Evolutionary conservation across 2,329 filamentous ascomycete species (phyloP), one percentile per base, ranked within the genome.

Genomic region (Cordyceps javanica): DNA sequence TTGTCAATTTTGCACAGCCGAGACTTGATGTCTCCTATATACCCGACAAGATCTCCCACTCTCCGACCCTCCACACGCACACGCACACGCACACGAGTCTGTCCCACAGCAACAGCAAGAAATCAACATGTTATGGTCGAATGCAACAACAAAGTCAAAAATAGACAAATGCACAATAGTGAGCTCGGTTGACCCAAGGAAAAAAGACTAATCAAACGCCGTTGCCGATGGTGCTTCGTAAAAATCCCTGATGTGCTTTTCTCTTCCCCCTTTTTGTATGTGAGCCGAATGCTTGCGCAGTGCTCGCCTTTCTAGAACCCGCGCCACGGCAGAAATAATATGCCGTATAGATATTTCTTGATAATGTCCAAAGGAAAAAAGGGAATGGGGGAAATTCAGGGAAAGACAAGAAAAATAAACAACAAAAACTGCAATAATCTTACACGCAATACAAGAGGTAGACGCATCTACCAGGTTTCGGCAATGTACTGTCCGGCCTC

Each of bases 401-500:
- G n/a, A 41, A 23, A 42, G 16, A 13, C 50, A 41, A 50, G 10
- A 36, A 26, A 21, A n/a, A n/a, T n/a, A n/a, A n/a, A n/a, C n/a
- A n/a, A n/a, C 3, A 21, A 51, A 48, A 26, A 13, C 23, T 21
- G 28, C 23, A 23, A 34, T 51, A 57, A 13, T 51, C 26, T 34
- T 57, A 57, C 45, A 57, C 36, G 44, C 14, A n/a, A 21, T 34
- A 9, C 7, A 8, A 10, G 7, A 21, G 10, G 10, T 25, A 23
- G 21, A 16, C 19, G 32, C 8, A 46, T 60, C 66, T 67, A 87
- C 84, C 84, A 87, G 6, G 84, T 87, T 75, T 87, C 92, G 59
- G 93, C 91, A 79, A 97, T 96, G 71, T 97, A 99, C 75, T 97
- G 92, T 4, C 92, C 92, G 26, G 86, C 91, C 64, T 91, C 88